Evolutionary conservation across 2,329 filamentous ascomycete species (phyloP).

Genomic region (Plenodomus lindquistii): DNA sequence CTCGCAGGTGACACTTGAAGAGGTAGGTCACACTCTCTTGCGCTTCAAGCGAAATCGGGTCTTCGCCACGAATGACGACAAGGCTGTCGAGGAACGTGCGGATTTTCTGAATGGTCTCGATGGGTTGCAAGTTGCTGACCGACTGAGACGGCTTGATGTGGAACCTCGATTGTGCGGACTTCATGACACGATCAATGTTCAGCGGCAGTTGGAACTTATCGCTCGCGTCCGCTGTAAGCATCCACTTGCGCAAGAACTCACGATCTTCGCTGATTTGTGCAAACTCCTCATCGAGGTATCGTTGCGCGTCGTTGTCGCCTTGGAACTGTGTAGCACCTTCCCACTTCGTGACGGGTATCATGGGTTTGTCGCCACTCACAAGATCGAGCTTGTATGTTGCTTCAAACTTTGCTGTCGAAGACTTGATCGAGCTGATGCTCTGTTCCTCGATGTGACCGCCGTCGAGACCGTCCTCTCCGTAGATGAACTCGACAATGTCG

Average conservation of each 20-base stretch:
- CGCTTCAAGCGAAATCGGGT: slow-evolving; percentile 81
- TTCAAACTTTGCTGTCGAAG: slow-evolving; percentile 77
- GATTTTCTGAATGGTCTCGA: slow-evolving; percentile 82
- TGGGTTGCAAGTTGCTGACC: slow-evolving; percentile 86
- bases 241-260: slow-evolving; percentile 69
- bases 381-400: slow-evolving; percentile 84
- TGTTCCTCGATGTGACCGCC: slow-evolving; percentile 94
- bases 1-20: slow-evolving; percentile 90
- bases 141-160: slow-evolving; percentile 77
- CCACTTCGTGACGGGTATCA: slow-evolving; percentile 70
- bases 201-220: slow-evolving; percentile 89
- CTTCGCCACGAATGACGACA: slow-evolving; percentile 82
- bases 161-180: slow-evolving; percentile 88
- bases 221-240: slow-evolving; percentile 68
- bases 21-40: slow-evolving; percentile 86
- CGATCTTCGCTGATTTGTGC: slow-evolving; percentile 78
- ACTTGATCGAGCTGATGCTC: slow-evolving; percentile 80
- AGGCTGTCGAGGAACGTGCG: slow-evolving; percentile 74
- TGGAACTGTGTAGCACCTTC: slow-evolving; percentile 86
- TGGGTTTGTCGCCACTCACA: slow-evolving; percentile 70
- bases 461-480: slow-evolving; percentile 95
- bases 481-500: slow-evolving; percentile 95
- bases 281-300: slow-evolving; percentile 85
- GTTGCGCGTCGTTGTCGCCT: slow-evolving; percentile 85
- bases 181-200: slow-evolving; percentile 87